Evolutionary conservation across 2,329 filamentous ascomycete species (phyloP).

Genomic region (Alternaria postmessia): DNA sequence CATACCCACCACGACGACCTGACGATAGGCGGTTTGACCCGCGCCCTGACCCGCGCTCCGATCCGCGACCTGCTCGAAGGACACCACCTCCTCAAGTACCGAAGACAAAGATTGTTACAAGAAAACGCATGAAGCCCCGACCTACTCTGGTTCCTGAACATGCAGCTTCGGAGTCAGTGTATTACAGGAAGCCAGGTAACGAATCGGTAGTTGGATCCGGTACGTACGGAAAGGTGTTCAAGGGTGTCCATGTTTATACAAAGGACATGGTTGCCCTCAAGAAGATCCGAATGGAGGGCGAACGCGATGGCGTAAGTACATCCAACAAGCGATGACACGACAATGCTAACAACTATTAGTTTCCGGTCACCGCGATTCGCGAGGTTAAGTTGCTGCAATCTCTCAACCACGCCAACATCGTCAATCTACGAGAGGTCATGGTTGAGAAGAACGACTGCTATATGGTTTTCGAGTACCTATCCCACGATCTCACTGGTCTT

Average conservation of each 20-base stretch:
- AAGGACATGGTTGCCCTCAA: conserved; percentile 84
- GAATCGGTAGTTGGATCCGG: conserved; percentile 95
- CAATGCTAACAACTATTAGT: conserved; percentile 54
- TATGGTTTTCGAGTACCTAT: conserved; percentile 99
- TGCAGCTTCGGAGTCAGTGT: conserved; percentile 84
- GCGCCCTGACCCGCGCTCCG: conserved; percentile 36
- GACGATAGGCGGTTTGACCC: conserved; percentile 35
- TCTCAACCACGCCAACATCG: conserved; percentile 81
- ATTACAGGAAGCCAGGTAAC: conserved; percentile 94
- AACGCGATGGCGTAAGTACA: conserved; percentile 73
- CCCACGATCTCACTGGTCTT: conserved; percentile 92
- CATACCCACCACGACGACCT: conserved; percentile 37
- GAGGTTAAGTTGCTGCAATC: conserved; percentile 94
- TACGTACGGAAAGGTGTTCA: conserved; percentile 96
- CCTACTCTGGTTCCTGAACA: conserved; percentile 77
- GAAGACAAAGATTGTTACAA: conserved; percentile 66
- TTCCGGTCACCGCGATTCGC: conserved; percentile 87
- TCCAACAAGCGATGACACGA: neutral
- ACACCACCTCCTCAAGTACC: conserved; percentile 51
- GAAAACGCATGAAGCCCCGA: conserved; percentile 74
- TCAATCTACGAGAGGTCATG: conserved; percentile 90
- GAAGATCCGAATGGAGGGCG: conserved; percentile 91
- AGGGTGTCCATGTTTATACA: conserved; percentile 91
- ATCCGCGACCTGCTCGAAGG: conserved; percentile 41
- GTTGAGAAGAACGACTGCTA: conserved; percentile 98